Evolutionary conservation across 2,329 filamentous ascomycete genomes (phyloP).

Genomic region (Stagonosporopsis cucurbitacearum): DNA sequence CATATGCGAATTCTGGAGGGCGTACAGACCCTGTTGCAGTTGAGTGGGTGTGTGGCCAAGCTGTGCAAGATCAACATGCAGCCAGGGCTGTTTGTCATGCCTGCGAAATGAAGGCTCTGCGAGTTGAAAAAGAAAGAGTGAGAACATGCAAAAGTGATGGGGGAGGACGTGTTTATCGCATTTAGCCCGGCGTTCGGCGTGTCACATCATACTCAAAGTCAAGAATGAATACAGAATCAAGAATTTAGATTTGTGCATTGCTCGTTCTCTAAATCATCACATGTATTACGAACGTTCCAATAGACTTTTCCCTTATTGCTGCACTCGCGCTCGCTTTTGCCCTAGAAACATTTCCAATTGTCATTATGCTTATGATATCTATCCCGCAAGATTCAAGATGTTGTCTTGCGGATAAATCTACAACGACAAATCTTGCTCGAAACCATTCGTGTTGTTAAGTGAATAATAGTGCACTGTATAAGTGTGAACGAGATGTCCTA

Average conservation of each 20-base stretch:
- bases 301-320: too few relatives aligned
- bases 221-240: not conserved
- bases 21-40: conserved; percentile 90
- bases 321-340: too few relatives aligned
- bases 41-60: conserved; percentile 89
- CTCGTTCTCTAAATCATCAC: not conserved
- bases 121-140: too few relatives aligned
- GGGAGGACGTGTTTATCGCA: conserved; percentile 16
- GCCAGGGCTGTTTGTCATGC: conserved; percentile 73
- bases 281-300: too few relatives aligned
- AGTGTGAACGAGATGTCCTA: too few relatives aligned
- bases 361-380: too few relatives aligned
- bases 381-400: too few relatives aligned
- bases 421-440: too few relatives aligned
- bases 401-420: too few relatives aligned
- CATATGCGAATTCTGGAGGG: conserved; percentile 99
- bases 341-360: too few relatives aligned
- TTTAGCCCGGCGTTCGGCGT: conserved; percentile 46
- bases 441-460: too few relatives aligned
- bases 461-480: too few relatives aligned
- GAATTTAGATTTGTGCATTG: not conserved
- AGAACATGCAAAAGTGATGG: not conserved
- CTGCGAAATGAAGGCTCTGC: conserved; percentile 23
- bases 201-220: not conserved
- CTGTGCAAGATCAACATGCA: conserved; percentile 98